phyloP scores from a whole-genome alignment of 345 rosid species.

The Trapa bicornis region DNA sequence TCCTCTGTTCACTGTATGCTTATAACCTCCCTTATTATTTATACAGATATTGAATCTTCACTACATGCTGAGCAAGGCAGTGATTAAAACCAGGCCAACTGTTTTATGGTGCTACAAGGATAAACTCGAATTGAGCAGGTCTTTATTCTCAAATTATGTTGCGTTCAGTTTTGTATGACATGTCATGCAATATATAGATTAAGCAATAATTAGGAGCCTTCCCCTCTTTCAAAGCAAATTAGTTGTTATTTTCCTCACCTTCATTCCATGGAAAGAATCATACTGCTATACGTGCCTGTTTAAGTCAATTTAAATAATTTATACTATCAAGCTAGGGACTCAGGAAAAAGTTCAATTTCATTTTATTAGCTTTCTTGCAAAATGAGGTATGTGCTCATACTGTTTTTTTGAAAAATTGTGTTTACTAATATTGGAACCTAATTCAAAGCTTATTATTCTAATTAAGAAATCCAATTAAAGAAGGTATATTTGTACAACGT shows the following conservation, averaged over 20 bases:
- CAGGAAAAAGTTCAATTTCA: neutral
- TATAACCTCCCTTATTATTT: neutral
- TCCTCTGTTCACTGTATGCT: neutral
- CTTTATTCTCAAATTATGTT: constrained; percentile 3
- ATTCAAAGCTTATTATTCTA: neutral
- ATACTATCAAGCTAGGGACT: neutral
- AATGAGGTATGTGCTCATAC: neutral
- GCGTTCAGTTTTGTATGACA: neutral
- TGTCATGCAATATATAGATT: neutral
- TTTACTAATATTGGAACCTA: neutral
- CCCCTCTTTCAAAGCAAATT: neutral
- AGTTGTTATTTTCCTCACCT: neutral
- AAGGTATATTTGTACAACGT: neutral
- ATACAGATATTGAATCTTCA: constrained; percentile 86
- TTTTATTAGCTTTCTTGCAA: neutral
- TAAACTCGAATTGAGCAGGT: constrained; percentile 98
- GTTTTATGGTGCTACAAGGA: constrained; percentile 95
- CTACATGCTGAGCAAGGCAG: constrained; percentile 67
- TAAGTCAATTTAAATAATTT: neutral
- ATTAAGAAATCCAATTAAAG: neutral
- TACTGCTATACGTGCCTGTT: neutral
- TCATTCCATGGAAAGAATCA: neutral
- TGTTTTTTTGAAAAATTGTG: neutral
- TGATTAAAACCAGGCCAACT: constrained; percentile 51
- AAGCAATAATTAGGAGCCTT: neutral